Conservation (phyloP, 805 yeast genomes). For the Starmera caribaea region DNA sequence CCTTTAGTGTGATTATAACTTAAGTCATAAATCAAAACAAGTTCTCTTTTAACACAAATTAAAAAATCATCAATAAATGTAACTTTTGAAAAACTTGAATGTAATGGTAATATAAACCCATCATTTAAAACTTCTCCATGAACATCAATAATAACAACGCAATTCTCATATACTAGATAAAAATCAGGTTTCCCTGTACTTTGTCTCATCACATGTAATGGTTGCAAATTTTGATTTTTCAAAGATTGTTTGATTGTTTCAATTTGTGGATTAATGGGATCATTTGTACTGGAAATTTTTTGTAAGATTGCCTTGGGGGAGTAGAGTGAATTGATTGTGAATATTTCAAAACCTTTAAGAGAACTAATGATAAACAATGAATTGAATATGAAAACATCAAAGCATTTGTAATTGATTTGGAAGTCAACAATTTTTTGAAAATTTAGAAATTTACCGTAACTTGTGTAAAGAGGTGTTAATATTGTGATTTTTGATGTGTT, state of each 20-base stretch:
- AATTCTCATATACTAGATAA: constrained; percentile 58
- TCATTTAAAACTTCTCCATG: constrained; percentile 40
- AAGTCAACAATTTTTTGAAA: constrained; percentile 37
- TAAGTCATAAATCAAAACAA: constrained; percentile 60
- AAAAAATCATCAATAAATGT: constrained; percentile 35
- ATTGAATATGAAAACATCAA: constrained; percentile 52
- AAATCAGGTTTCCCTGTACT: constrained; percentile 44
- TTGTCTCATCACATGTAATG: constrained; percentile 51
- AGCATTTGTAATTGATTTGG: constrained; percentile 45
- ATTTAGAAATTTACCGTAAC: constrained; percentile 31
- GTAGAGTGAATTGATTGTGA: constrained; percentile 47
- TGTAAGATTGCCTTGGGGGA: constrained; percentile 50
- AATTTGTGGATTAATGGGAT: constrained; percentile 16
- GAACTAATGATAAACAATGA: constrained; percentile 61
- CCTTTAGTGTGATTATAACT: constrained; percentile 30
- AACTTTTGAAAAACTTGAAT: constrained; percentile 30
- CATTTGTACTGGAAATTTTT: constrained; percentile 18
- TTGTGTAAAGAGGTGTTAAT: constrained; percentile 47
- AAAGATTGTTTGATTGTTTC: constrained; percentile 32
- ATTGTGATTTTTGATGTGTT: constrained; percentile 36
- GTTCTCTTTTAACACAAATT: constrained; percentile 51
- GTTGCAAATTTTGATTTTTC: constrained; percentile 29
- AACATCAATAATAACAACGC: constrained; percentile 56
- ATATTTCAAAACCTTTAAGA: constrained; percentile 54
- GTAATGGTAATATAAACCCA: constrained; percentile 29